Base-by-base conservation (phyloP, 441 rosid species). In the Biscutella laevigata region DNA sequence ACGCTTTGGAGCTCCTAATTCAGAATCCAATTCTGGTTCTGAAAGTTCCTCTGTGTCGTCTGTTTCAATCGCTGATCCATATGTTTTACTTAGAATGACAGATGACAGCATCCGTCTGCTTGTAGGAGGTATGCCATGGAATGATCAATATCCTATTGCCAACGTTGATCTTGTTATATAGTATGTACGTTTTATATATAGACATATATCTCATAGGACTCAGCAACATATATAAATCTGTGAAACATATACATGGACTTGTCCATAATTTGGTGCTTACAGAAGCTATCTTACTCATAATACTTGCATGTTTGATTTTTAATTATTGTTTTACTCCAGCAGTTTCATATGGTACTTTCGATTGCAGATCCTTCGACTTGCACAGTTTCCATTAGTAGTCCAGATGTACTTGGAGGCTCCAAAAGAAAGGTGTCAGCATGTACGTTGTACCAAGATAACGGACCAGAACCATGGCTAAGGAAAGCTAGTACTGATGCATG, bases 401-500 rank as follows among this genome's bases (percentile, higher is more conserved):
- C 86, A 56, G 60, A 78, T 62, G 72, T 84, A 62, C 79, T 81
- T 70, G 88, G 81, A 51, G 74, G 81, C 72, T 78, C 77, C 15
- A 80, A 71, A 71, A 72, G 71, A 62, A 64, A 71, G 53, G 76
- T 92, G 51, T 75, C 92, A 60, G 90, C 97, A 33, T 92, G 97
- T 75, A 76, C 97, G 40, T 71, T 92, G 62, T 86, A 86, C 79
- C 90, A 86, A 67, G 99, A 92, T 72, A 84, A 73, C 61, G 99
- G 97, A 69, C 88, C 92, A 50, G 94, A 86, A 51, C 88, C 95
- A 55, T 88, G 97, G 99, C 84, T 92, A 35, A 75, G 95, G 62
- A 92, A 88, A 81, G 79, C 95, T 48, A 92, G 89, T 69, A 76
- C 90, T 15, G 97, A 88, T 73, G 95, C 99, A 57, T 92, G 99